Base-by-base conservation (phyloP, 139 green algal genomes). In the Raphidocelis subcapitata region DNA sequence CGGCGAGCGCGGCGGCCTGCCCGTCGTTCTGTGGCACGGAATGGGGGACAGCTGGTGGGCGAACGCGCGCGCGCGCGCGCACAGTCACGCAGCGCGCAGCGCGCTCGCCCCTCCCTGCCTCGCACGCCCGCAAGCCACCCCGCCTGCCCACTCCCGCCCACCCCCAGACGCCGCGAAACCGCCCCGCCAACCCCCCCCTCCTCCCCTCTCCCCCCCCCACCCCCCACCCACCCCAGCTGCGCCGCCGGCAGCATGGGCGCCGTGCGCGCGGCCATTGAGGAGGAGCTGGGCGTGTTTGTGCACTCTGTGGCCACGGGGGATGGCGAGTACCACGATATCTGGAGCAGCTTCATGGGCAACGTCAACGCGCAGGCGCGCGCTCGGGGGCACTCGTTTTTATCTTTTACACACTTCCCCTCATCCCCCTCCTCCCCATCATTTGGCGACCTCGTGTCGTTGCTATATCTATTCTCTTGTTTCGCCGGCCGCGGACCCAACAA, bases 31-130 rank as follows among this genome's bases (percentile, higher is more conserved):
- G 1, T 91, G 89, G 89, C 89, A 95, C 33, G 91, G 90, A 32
- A 94, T 95, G 90, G 91, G 89, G 1, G 87, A 92, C 63, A 81
- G 69, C 0, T 93, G 90, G 76, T 92, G n/a, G n/a, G n/a, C n/a
- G n/a, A n/a, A n/a, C n/a, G n/a, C n/a, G n/a, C n/a, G n/a, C n/a
- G n/a, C n/a, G 89, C 68, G 47, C 63, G 20, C 18, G 23, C 29
- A 32, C 1, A 55, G 24, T 41, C 20, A 33, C 62, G 49, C 61
- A 32, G 44, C 51, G 33, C 24, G 18, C 23, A 12, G 28, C 8
- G 26, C 26, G 18, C 60, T 66, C 55, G 5, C 55, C n/a, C 55
- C 55, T 62, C n/a, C 23, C 16, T 15, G 21, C 23, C 55, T 21
- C 28, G 55, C 21, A 33, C 5, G 31, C 28, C 46, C 12, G 15